These are phyloP conservation scores for Exophiala bonariae DNA, from an alignment of 2,329 filamentous ascomycete genomes.

Conservation along the genomic window DNA sequence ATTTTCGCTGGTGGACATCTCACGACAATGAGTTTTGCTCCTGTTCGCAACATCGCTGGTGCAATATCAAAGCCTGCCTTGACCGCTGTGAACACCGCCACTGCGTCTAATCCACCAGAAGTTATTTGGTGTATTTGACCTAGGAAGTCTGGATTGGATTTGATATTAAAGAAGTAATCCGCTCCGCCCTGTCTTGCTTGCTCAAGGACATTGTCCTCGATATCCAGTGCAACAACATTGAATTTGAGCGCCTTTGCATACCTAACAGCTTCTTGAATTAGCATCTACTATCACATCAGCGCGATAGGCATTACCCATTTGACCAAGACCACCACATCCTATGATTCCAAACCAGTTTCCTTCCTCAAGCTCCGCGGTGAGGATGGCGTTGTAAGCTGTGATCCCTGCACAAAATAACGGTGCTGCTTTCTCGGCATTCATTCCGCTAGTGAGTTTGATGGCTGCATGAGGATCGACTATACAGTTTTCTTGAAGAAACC, in stretches of 20 bases:
- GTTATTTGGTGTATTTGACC: not conserved
- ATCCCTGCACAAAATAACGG: constrained; percentile 5
- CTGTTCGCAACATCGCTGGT: not conserved
- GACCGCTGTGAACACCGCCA: constrained; percentile 2
- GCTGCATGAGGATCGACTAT: constrained; percentile 1
- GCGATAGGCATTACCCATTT: no score
- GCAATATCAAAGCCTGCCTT: not conserved
- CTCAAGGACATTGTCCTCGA: constrained; percentile 41
- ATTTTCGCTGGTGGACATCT: constrained; percentile 3
- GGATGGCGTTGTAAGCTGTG: constrained; percentile 5
- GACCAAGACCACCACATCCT: constrained; percentile 26
- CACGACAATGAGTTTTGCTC: constrained; percentile 3
- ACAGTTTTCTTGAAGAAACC: constrained; percentile 2
- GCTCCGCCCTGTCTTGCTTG: constrained; percentile 41
- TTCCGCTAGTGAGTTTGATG: not conserved
- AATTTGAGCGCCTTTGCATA: constrained; percentile 29
- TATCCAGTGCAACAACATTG: constrained; percentile 1
- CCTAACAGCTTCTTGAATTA: constrained; percentile 15
- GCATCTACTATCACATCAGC: not conserved
- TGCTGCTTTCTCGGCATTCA: not conserved
- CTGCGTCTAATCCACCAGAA: not conserved
- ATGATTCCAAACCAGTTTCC: constrained; percentile 25
- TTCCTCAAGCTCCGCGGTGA: not conserved
- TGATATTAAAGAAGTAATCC: constrained; percentile 25
- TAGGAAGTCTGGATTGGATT: not conserved